Conservation (phyloP, 2,329 filamentous ascomycete genomes). For the Aspergillus amoenus region DNA sequence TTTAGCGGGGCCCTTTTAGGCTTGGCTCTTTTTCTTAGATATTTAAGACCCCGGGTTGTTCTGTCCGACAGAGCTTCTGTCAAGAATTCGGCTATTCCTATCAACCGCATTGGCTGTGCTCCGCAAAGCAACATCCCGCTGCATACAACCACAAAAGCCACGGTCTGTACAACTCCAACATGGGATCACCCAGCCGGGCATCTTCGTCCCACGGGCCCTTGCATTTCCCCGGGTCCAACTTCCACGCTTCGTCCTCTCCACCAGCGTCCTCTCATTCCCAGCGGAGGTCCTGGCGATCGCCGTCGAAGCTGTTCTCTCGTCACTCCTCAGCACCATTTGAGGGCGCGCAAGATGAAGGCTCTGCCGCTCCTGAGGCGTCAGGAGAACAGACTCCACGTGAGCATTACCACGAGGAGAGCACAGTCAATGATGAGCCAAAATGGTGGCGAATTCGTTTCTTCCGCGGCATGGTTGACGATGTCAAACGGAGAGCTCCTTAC, state of each 20-base stretch:
- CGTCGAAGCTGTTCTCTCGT: constrained; percentile 8
- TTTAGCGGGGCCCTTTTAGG: background rate
- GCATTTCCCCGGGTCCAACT: constrained; percentile 21
- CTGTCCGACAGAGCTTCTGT: background rate
- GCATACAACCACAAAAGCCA: background rate
- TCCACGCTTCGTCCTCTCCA: constrained; percentile 26
- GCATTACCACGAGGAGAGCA: background rate
- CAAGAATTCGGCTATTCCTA: background rate
- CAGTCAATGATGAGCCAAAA: constrained; percentile 14
- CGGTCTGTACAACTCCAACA: background rate
- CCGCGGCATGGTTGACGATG: constrained; percentile 75
- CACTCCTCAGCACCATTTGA: background rate
- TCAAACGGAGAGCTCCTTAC: constrained; percentile 71
- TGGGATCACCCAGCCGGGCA: constrained; percentile 1
- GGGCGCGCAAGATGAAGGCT: background rate
- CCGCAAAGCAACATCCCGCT: background rate
- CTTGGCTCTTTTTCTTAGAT: background rate
- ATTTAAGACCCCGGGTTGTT: background rate
- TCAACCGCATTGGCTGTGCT: background rate
- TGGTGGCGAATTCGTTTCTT: constrained; percentile 80
- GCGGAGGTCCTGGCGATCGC: constrained; percentile 27
- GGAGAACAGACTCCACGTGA: background rate
- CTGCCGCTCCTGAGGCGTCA: background rate
- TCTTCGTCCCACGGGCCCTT: constrained; percentile 9
- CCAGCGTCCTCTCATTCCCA: constrained; percentile 19